Evolutionary conservation across 164 flowering plant species (phyloP), one percentile per base, ranked within the genome.

Genomic region (Aristolochia contorta): DNA sequence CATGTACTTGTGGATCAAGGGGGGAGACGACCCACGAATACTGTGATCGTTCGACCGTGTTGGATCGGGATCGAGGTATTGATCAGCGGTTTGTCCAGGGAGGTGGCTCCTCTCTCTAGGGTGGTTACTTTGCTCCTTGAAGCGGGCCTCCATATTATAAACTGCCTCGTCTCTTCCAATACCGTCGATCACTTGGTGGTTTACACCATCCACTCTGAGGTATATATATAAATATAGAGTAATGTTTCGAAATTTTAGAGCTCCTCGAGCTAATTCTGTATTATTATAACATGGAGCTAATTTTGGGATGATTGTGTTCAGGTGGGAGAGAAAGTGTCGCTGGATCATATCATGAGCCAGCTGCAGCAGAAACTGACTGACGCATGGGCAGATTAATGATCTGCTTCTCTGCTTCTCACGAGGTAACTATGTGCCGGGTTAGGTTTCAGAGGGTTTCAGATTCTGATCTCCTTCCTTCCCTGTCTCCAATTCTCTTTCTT

Each of bases 151-250:
- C 56, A 16, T 47, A 79, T 76, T 43, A 57, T 67, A 41, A 70
- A 61, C 62, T 80, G 78, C 62, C 58, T 58, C 50, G 2, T 27
- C 30, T 27, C 30, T 27, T 75, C 75, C 25, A 50, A 77, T 15
- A 67, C 57, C n/a, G n/a, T 71, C 2, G 63, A 79, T 43, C 72
- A 66, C 20, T 65, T 56, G 25, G 30, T 63, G 16, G 21, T 75
- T 24, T 66, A 77, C 67, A 68, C 72, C 6, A 73, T 83, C 47
- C 78, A 69, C 25, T 47, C 70, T 9, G 72, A 83, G 84, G 87
- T 80, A 72, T 27, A 27, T 27, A 27, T 5, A 2, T 27, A 27
- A 2, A 27, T 27, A 27, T 27, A 27, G 16, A 2, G 0, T 53
- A n/a, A n/a, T n/a, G n/a, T 30, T 27, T 30, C 12, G 18, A 5